Base-by-base conservation (phyloP, 148 eudicot genomes). In the Rhododendron griersonianum region DNA sequence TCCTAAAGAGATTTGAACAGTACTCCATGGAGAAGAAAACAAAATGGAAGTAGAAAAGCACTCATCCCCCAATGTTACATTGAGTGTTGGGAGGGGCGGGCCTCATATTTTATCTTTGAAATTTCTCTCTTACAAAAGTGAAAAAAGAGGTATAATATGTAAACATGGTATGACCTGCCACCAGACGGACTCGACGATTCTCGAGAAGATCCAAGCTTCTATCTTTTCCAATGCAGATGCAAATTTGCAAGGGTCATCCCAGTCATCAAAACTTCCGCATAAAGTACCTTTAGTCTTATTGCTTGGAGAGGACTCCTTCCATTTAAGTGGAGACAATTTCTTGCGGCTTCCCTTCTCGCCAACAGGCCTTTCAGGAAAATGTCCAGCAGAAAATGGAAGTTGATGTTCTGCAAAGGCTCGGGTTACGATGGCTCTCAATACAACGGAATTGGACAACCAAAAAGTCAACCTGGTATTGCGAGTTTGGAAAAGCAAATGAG, bases 161-260 rank as follows among this genome's bases (percentile, higher is more conserved):
- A 61, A 39, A 25, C 41, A 57, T 39, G 41, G n/a, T 59, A 59
- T 41, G 83, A 95, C 99, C 98, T 96, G 99, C 99, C 99, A 96
- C 99, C 99, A 96, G 87, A 96, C 89, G 76, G 99, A 96, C 88
- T 96, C 99, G 28, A 94, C 88, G 67, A 96, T 91, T 53, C 95
- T 93, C 19, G 93, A 91, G 92, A 94, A 96, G 86, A 96, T 94
- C 99, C 99, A 96, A 90, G 93, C 88, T 88, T 96, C 98, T 35
- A 91, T 91, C 87, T 89, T 93, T 87, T 93, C 95, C 85, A 96
- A 88, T 74, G 93, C 90, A 86, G 90, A 91, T 83, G 88, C 83
- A 79, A 95, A 95, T 83, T 90, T 86, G 45, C 45, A 87, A 85
- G 95, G 93, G 89, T 91, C 91, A 83, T 93, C 94, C 91, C 88